These are phyloP conservation scores for Plasmodium cynomolgi DNA, from an alignment of 169 alveolate species.

Conservation along the genomic window DNA sequence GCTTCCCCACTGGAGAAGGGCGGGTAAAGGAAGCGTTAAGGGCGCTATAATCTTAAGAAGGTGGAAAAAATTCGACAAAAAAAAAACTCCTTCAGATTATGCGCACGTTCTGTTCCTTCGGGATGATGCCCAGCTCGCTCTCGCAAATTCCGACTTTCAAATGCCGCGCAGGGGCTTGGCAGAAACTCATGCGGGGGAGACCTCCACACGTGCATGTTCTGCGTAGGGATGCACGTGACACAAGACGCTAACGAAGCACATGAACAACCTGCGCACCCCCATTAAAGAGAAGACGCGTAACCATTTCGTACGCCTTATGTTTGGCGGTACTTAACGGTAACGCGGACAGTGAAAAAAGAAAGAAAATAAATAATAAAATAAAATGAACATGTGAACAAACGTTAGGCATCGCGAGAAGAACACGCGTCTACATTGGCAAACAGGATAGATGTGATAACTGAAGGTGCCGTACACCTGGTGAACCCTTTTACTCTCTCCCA, in stretches of 20 bases:
- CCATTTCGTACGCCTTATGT: neutral
- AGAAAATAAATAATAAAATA: neutral
- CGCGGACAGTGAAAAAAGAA: neutral
- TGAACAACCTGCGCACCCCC: neutral
- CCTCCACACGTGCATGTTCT: neutral
- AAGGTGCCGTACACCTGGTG: neutral
- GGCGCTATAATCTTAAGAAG: neutral
- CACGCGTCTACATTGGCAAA: neutral
- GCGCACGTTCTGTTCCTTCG: neutral
- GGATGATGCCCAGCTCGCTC: neutral
- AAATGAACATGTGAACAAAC: neutral
- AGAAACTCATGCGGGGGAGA: neutral
- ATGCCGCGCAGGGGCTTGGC: neutral
- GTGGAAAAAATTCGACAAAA: neutral
- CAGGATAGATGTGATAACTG: neutral
- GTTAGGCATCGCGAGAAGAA: neutral
- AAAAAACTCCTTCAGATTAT: neutral
- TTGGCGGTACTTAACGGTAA: neutral
- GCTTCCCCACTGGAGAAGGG: neutral
- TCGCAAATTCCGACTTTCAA: neutral
- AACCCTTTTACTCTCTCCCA: neutral
- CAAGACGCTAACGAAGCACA: neutral
- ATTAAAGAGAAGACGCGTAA: neutral
- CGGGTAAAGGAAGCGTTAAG: neutral
- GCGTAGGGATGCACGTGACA: neutral